Percentiles rank a stretch among this genome's conserved stretches.
phyloP scores from a whole-genome alignment of 441 rosid genomes.

The Eruca vesicaria region DNA sequence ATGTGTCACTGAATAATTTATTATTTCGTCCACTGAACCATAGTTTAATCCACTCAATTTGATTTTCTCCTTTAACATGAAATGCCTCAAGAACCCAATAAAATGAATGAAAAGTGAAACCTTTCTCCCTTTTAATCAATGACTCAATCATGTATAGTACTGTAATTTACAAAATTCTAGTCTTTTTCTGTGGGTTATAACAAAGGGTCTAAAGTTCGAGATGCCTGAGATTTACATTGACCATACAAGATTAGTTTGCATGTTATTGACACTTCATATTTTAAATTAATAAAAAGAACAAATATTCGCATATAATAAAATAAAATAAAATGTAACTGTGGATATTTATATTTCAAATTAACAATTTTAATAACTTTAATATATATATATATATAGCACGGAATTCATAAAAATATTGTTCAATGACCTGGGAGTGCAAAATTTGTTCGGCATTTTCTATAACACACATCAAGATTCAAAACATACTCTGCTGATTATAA shows the following conservation, averaged over 20 bases:
- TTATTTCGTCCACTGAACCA: constrained; percentile 10
- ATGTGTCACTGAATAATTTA: constrained; percentile 26
- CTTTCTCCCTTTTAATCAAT: constrained; percentile 42
- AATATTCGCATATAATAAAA: neutral
- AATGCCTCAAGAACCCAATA: constrained; percentile 14
- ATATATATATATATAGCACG: neutral
- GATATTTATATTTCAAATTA: too few relatives aligned
- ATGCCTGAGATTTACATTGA: neutral
- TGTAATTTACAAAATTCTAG: constrained; percentile 23
- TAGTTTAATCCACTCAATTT: constrained; percentile 6
- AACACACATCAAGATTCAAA: constrained; percentile 14
- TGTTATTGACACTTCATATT: neutral
- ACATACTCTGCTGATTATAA: constrained; percentile 18
- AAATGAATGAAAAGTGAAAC: neutral
- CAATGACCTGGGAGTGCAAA: neutral
- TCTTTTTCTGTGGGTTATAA: neutral
- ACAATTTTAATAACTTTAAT: neutral
- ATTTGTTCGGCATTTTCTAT: neutral
- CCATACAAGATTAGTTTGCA: neutral
- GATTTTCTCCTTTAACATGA: neutral
- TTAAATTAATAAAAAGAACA: too few relatives aligned
- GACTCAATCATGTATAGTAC: constrained; percentile 49
- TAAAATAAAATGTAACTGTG: neutral
- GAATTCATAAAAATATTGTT: neutral
- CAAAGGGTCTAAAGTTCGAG: neutral